phyloP scores from a whole-genome alignment of 2,329 filamentous ascomycete species.

The Orbilia oligospora region DNA sequence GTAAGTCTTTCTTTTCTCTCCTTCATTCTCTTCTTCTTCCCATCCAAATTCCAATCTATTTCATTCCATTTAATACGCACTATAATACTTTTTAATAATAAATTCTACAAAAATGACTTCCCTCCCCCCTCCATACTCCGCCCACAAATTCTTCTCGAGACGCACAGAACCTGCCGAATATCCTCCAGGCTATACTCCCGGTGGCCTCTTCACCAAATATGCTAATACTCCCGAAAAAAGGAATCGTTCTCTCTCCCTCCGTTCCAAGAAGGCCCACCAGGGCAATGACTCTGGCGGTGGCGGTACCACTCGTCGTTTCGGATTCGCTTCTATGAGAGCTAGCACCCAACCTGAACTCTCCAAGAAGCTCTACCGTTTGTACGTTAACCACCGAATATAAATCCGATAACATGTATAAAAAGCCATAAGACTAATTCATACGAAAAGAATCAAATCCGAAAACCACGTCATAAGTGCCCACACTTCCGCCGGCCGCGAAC shows the following conservation, averaged over 20 bases:
- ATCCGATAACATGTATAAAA: too few relatives aligned
- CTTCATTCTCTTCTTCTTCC: constrained; percentile 6
- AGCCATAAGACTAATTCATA: not conserved
- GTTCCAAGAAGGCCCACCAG: constrained; percentile 72
- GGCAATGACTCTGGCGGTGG: constrained; percentile 66
- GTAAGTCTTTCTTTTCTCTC: constrained; percentile 33
- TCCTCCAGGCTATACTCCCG: constrained; percentile 39
- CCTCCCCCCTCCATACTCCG: constrained; percentile 39
- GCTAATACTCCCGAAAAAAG: constrained; percentile 67
- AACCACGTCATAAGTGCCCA: constrained; percentile 89
- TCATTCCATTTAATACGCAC: not conserved
- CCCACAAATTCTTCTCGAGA: constrained; percentile 39
- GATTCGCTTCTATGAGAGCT: constrained; percentile 87
- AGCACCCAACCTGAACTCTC: constrained; percentile 88
- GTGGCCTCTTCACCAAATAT: constrained; percentile 55
- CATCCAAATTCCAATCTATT: not conserved
- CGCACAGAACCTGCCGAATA: constrained; percentile 32
- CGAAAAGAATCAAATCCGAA: constrained; percentile 83
- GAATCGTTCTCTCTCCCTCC: constrained; percentile 82
- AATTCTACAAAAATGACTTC: constrained; percentile 25
- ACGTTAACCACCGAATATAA: not conserved
- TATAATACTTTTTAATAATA: constrained; percentile 34
- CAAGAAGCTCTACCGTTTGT: constrained; percentile 85
- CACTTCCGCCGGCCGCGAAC: constrained; percentile 87
- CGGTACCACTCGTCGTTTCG: constrained; percentile 76